Percentiles rank a stretch among this genome's conserved stretches.
phyloP scores from a whole-genome alignment of 2,329 filamentous ascomycete genomes.

The Fusarium goolgardi region DNA sequence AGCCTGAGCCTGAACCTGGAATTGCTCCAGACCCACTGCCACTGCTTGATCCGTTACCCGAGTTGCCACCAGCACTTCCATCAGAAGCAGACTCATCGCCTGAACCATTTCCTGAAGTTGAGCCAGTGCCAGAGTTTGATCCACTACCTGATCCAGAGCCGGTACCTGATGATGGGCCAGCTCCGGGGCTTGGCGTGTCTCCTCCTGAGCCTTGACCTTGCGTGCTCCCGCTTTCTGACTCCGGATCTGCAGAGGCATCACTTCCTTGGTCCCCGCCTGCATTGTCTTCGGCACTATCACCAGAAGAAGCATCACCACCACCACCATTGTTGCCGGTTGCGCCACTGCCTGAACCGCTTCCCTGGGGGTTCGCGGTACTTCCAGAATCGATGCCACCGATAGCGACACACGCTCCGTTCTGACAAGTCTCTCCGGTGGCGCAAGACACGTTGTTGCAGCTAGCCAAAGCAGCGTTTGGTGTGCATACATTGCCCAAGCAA shows the following conservation, averaged over 20 bases:
- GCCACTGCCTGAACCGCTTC: background rate
- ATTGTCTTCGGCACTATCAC: background rate
- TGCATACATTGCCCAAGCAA: conserved; percentile 34
- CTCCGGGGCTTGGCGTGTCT: background rate
- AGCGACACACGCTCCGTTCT: conserved; percentile 17
- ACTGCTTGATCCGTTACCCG: background rate
- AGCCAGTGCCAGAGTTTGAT: background rate
- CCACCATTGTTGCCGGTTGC: background rate
- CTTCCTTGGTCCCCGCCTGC: background rate
- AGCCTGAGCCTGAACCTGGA: background rate
- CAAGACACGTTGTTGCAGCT: conserved; percentile 14
- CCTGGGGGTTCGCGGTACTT: background rate
- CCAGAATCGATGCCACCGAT: background rate
- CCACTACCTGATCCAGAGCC: background rate
- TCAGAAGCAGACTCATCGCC: background rate
- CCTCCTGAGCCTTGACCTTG: conserved; percentile 7
- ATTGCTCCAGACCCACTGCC: background rate
- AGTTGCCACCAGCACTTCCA: background rate
- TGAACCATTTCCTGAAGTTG: background rate
- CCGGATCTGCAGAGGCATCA: background rate
- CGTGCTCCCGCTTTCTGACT: background rate
- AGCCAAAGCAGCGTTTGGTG: conserved; percentile 1
- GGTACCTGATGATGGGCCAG: background rate
- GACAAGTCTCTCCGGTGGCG: conserved; percentile 16
- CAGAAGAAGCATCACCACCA: background rate